Evolutionary conservation across 768 basidiomycete species (phyloP).

Genomic region (Lenzites betulinus): DNA sequence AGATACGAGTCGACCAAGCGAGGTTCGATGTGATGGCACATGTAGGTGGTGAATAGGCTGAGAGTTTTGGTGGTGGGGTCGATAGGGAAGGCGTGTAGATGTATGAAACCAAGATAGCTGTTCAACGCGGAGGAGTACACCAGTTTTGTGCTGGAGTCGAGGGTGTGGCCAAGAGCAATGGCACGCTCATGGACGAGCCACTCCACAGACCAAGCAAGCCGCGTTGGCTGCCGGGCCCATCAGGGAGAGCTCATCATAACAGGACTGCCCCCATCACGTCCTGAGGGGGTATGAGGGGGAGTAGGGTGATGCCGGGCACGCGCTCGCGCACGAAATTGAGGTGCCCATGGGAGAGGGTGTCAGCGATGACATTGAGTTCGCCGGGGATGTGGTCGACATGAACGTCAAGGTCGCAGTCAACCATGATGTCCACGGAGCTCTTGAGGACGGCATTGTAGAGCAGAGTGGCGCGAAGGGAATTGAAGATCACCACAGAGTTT

Average conservation of each 20-base stretch:
- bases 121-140: conserved; percentile 39
- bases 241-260: conserved; percentile 13
- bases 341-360: conserved; percentile 22
- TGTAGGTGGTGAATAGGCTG: conserved; percentile 36
- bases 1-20: too few relatives aligned
- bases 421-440: conserved; percentile 13
- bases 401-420: conserved; percentile 17
- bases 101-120: conserved; percentile 41
- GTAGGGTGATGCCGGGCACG: neutral
- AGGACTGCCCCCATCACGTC: conserved; percentile 27
- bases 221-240: conserved; percentile 34
- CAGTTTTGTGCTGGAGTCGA: conserved; percentile 27
- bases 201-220: conserved; percentile 39
- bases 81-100: conserved; percentile 34
- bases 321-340: neutral
- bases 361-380: conserved; percentile 25
- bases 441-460: conserved; percentile 25
- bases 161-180: conserved; percentile 34
- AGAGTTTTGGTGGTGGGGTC: conserved; percentile 42
- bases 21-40: too few relatives aligned
- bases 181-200: conserved; percentile 34
- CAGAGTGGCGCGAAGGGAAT: conserved; percentile 18
- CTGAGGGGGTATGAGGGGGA: conserved; percentile 23
- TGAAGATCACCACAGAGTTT: conserved; percentile 31
- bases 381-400: conserved; percentile 31